phyloP scores from a whole-genome alignment of 2,329 filamentous ascomycete species.

The Emergomyces africanus region DNA sequence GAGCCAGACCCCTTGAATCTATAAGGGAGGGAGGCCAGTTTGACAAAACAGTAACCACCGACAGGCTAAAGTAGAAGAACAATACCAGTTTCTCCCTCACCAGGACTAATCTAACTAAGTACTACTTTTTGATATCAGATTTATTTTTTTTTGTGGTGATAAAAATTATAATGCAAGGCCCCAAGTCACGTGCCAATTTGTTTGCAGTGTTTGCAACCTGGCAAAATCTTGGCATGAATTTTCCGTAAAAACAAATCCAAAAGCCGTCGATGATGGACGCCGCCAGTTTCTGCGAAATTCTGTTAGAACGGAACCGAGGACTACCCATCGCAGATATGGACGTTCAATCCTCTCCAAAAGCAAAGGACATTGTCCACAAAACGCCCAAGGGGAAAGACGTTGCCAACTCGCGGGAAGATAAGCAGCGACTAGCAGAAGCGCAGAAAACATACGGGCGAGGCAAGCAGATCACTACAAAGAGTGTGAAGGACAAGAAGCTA shows the following conservation, averaged over 20 bases:
- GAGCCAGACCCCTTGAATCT: slow-evolving; percentile 62
- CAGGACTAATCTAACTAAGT: not conserved
- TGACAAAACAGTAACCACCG: not conserved
- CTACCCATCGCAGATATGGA: slow-evolving; percentile 7
- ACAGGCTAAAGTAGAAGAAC: not conserved
- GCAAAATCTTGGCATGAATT: slow-evolving; percentile 25
- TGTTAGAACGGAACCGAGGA: not conserved
- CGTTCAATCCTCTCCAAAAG: slow-evolving; percentile 19
- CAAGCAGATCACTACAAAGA: slow-evolving; percentile 56
- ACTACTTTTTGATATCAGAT: not conserved
- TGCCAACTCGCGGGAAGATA: slow-evolving; percentile 26
- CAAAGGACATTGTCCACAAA: slow-evolving; percentile 4
- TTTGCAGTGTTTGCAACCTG: slow-evolving; percentile 10
- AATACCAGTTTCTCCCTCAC: not conserved
- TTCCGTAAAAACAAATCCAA: slow-evolving; percentile 13
- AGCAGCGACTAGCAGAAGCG: slow-evolving; percentile 37
- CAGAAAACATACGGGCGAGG: slow-evolving; percentile 76
- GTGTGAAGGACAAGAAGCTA: slow-evolving; percentile 79
- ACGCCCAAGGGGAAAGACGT: not conserved
- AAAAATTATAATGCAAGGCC: slow-evolving; percentile 8
- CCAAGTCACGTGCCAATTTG: slow-evolving; percentile 20
- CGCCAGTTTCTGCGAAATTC: not conserved
- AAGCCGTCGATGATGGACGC: not conserved
- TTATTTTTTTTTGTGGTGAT: not conserved
- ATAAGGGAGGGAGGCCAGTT: slow-evolving; percentile 48